These are phyloP conservation scores for Fonsecaea nubica DNA, from an alignment of 2,329 filamentous ascomycete species.

Conservation along the genomic window DNA sequence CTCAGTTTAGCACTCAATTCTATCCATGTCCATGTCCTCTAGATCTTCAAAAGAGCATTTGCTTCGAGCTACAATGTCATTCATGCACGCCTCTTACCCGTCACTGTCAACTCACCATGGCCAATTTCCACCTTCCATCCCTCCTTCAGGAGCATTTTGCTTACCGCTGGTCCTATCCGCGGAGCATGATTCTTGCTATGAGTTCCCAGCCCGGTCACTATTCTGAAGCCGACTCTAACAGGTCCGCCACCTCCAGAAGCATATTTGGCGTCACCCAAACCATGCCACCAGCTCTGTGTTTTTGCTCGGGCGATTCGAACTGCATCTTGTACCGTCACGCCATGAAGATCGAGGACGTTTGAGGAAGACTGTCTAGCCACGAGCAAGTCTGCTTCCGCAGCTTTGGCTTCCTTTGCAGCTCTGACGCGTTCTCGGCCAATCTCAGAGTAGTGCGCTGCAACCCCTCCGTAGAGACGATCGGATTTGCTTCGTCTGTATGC, in stretches of 20 bases:
- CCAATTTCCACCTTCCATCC: constrained; percentile 82
- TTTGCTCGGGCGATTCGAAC: constrained; percentile 75
- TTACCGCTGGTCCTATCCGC: constrained; percentile 79
- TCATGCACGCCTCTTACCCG: constrained; percentile 56
- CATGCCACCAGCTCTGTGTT: constrained; percentile 77
- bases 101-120: constrained; percentile 73
- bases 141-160: constrained; percentile 72
- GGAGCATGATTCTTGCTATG: constrained; percentile 80
- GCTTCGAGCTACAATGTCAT: neutral
- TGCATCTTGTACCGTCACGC: constrained; percentile 79
- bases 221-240: constrained; percentile 66
- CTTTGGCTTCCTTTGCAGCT: constrained; percentile 64
- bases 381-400: constrained; percentile 71
- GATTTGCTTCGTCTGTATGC: constrained; percentile 70
- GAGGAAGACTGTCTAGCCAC: constrained; percentile 71
- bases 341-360: constrained; percentile 77
- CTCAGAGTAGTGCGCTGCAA: constrained; percentile 76
- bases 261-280: constrained; percentile 69
- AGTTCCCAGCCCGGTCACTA: constrained; percentile 80
- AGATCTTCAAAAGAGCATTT: neutral
- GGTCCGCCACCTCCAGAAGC: constrained; percentile 51
- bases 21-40: neutral
- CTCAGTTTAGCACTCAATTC: neutral
- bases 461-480: constrained; percentile 75
- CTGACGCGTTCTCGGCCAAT: constrained; percentile 69